These are phyloP conservation scores for Oryza glaberrima DNA, from an alignment of 176 grass and related monocot species.

Conservation along the genomic window DNA sequence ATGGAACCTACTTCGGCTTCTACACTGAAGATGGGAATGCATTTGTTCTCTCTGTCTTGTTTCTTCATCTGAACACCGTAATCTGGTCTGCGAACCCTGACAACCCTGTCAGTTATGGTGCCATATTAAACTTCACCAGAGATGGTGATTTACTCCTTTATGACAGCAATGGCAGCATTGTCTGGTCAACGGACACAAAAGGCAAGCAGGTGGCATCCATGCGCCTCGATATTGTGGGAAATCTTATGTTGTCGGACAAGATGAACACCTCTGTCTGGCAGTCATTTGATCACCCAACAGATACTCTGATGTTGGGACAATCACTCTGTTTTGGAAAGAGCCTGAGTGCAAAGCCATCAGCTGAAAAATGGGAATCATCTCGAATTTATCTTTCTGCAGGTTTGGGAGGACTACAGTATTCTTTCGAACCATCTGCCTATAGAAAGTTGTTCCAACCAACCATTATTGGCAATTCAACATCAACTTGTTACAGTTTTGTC, in stretches of 20 bases:
- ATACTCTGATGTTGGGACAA: slow-evolving; percentile 52
- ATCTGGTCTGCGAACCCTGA: slow-evolving; percentile 62
- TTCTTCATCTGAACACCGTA: background rate
- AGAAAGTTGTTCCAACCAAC: background rate
- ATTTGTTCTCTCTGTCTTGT: slow-evolving; percentile 11
- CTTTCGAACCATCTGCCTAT: slow-evolving; percentile 3
- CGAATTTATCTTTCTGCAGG: no score
- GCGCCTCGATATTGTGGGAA: slow-evolving; percentile 39
- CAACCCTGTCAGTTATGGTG: slow-evolving; percentile 20
- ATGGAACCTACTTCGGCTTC: background rate
- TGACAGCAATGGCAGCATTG: slow-evolving; percentile 1
- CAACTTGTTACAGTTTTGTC: slow-evolving; percentile 33
- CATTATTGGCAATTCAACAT: background rate
- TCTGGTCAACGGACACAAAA: slow-evolving; percentile 47
- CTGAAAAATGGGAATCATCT: no score
- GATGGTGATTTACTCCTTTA: slow-evolving; percentile 35
- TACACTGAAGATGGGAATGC: background rate
- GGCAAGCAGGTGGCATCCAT: slow-evolving; percentile 20
- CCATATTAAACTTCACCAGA: slow-evolving; percentile 39
- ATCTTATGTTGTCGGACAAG: slow-evolving; percentile 45
- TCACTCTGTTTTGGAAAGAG: slow-evolving; percentile 20
- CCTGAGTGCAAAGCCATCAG: no score
- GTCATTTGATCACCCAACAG: slow-evolving; percentile 53
- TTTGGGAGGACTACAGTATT: background rate
- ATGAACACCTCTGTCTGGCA: slow-evolving; percentile 39